Conservation (phyloP, 2,329 filamentous ascomycete species). For the Lasiodiplodia gonubiensis region DNA sequence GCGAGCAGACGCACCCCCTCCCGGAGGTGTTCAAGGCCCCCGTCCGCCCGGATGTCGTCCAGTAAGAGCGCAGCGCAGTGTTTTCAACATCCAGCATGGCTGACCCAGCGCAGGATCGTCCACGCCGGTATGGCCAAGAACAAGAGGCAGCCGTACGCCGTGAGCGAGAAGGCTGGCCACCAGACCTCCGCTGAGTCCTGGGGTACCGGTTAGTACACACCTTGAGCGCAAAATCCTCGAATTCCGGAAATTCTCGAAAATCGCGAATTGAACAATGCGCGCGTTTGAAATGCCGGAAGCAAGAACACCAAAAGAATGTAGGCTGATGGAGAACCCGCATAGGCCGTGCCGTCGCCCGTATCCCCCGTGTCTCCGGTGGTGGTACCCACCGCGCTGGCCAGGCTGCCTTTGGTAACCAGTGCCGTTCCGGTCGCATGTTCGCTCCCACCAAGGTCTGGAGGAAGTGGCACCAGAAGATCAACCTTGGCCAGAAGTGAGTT, state of each 20-base stretch:
- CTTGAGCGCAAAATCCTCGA: slow-evolving; percentile 34
- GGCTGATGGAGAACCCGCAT: slow-evolving; percentile 31
- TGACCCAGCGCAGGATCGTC: slow-evolving; percentile 63
- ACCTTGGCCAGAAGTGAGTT: slow-evolving; percentile 91
- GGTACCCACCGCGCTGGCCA: slow-evolving; percentile 99
- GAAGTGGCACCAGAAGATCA: slow-evolving; percentile 99
- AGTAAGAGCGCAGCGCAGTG: slow-evolving; percentile 64
- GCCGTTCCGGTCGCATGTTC: slow-evolving; percentile 99
- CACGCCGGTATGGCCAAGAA: slow-evolving; percentile 99
- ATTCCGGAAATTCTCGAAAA: slow-evolving; percentile 30
- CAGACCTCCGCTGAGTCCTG: slow-evolving; percentile 99
- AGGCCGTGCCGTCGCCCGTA: slow-evolving; percentile 99
- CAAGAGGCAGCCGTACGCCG: slow-evolving; percentile 98
- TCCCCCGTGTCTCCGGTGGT: slow-evolving; percentile 99
- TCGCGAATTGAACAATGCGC: slow-evolving; percentile 26
- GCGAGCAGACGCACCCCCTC: slow-evolving; percentile 86
- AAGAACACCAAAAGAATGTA: background rate
- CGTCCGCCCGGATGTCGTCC: slow-evolving; percentile 98
- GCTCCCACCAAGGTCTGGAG: slow-evolving; percentile 99
- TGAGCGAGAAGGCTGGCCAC: slow-evolving; percentile 99
- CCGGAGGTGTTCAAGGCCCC: slow-evolving; percentile 96
- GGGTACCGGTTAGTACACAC: slow-evolving; percentile 85
- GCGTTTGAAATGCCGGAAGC: background rate
- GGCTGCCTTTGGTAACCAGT: slow-evolving; percentile 99
- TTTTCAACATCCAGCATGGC: slow-evolving; percentile 32